Conservation (phyloP, 768 basidiomycete species). For the Boletus huronensis region DNA sequence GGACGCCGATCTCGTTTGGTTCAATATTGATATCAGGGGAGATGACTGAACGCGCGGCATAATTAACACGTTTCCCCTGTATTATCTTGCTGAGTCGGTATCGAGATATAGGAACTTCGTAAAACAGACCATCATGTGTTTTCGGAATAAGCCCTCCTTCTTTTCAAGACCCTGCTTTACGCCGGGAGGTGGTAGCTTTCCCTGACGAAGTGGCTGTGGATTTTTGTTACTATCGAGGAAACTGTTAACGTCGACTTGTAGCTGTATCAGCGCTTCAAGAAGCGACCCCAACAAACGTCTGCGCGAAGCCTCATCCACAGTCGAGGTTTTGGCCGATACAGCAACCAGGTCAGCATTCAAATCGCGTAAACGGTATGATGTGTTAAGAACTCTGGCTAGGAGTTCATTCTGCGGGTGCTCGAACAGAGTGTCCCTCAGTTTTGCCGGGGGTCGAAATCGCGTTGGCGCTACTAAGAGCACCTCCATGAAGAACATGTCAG, state of each 20-base stretch:
- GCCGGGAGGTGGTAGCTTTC: slow-evolving; percentile 87
- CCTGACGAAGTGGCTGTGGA: slow-evolving; percentile 76
- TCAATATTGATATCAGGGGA: slow-evolving; percentile 99
- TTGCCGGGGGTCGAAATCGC: slow-evolving; percentile 91
- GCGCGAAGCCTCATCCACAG: slow-evolving; percentile 47
- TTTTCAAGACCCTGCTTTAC: slow-evolving; percentile 97
- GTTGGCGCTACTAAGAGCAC: slow-evolving; percentile 90
- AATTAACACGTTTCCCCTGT: slow-evolving; percentile 98
- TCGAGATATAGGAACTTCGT: not conserved
- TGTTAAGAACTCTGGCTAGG: slow-evolving; percentile 73
- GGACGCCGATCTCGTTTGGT: slow-evolving; percentile 96
- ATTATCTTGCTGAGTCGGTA: not conserved
- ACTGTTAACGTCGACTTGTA: slow-evolving; percentile 93
- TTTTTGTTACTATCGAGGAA: slow-evolving; percentile 98
- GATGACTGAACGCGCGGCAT: slow-evolving; percentile 99
- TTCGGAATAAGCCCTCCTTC: slow-evolving; percentile 97
- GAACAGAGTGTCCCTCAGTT: slow-evolving; percentile 88
- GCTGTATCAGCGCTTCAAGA: slow-evolving; percentile 79
- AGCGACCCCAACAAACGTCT: slow-evolving; percentile 62
- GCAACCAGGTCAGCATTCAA: slow-evolving; percentile 62
- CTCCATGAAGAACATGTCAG: slow-evolving; percentile 98
- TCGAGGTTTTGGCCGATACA: slow-evolving; percentile 56
- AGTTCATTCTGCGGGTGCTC: slow-evolving; percentile 97
- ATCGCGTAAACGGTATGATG: slow-evolving; percentile 77
- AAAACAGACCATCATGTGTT: slow-evolving; percentile 92